These are phyloP conservation scores for Peronosclerospora sorghi DNA, from an alignment of 352 stramenopile genomes.

Conservation along the genomic window DNA sequence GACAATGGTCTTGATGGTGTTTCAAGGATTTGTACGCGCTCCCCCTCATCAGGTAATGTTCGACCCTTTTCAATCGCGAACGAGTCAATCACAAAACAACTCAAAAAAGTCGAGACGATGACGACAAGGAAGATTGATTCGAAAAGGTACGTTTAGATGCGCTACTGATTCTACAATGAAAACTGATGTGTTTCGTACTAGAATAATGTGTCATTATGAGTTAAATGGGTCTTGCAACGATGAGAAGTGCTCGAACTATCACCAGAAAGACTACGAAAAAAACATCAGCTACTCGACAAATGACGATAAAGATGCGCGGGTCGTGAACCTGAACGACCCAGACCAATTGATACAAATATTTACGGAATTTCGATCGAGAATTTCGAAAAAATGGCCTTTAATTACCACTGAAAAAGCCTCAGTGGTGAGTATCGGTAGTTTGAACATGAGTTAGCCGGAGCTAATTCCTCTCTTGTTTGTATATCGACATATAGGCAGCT, in stretches of 20 bases:
- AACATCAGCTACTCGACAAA: neutral
- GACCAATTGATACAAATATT: constrained; percentile 29
- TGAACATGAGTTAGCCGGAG: neutral
- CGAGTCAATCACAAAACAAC: constrained; percentile 33
- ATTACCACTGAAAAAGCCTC: constrained; percentile 13
- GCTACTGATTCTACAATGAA: no score
- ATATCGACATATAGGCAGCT: constrained; percentile 4
- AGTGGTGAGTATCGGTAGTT: constrained; percentile 10
- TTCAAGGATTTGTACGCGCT: neutral
- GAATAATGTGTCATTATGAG: constrained; percentile 61
- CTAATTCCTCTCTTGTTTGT: neutral
- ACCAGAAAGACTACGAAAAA: constrained; percentile 42
- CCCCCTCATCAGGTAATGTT: constrained; percentile 6
- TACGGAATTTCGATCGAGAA: constrained; percentile 24
- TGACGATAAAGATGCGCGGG: constrained; percentile 3
- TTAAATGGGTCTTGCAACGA: constrained; percentile 71
- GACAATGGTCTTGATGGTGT: neutral
- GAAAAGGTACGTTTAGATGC: constrained; percentile 50
- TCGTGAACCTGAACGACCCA: constrained; percentile 13
- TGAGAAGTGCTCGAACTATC: constrained; percentile 50
- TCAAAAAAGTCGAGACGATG: constrained; percentile 6
- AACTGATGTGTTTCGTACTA: constrained; percentile 7
- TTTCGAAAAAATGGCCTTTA: constrained; percentile 34
- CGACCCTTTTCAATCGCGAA: constrained; percentile 25
- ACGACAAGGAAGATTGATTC: constrained; percentile 24